Evolutionary conservation across 1,284 basidiomycete species (phyloP), one percentile per base, ranked within the genome.

Genomic region (Trametes pubescens): DNA sequence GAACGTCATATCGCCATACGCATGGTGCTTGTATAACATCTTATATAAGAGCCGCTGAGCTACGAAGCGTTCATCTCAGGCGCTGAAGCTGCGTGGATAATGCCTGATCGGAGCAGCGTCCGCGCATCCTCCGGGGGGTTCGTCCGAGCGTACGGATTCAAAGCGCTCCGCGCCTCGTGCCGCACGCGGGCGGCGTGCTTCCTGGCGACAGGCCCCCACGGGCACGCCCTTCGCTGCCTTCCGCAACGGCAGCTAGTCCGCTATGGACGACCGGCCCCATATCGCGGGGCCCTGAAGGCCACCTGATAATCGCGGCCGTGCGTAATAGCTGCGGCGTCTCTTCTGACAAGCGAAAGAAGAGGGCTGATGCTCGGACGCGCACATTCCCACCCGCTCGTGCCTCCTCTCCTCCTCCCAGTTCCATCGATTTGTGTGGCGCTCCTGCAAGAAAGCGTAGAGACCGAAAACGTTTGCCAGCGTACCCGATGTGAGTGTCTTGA

Each of bases 291-390:
- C n/a, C 51, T 47, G 51, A 51, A 59, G 22, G 44, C 51, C 58
- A 59, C 22, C 51, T 59, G 58, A 59, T 59, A 40, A 21, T 53
- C 35, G 26, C 37, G 43, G 38, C 49, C 32, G 40, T 37, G 51
- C 58, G 51, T 51, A 46, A 46, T 47, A 14, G 40, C 14, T 22
- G 43, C 51, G 58, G 58, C 58, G 51, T 59, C 58, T 59, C 40
- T 35, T 46, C 37, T 34, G 51, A 38, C 51, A 53, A 44, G 35
- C 57, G 38, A 51, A 32, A 59, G 57, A 53, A 29, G 43, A 43
- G 46, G 38, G 51, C 21, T 32, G 51, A 16, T 32, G 10, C n/a
- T 14, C 35, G 6, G 24, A 14, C 32, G 18, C 21, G 16, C 35
- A 26, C 37, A 29, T 58, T 51, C 37, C 48, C 51, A 51, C 38